These are phyloP conservation scores for Pythium aquatile DNA, from an alignment of 352 stramenopile genomes.

Conservation along the genomic window DNA sequence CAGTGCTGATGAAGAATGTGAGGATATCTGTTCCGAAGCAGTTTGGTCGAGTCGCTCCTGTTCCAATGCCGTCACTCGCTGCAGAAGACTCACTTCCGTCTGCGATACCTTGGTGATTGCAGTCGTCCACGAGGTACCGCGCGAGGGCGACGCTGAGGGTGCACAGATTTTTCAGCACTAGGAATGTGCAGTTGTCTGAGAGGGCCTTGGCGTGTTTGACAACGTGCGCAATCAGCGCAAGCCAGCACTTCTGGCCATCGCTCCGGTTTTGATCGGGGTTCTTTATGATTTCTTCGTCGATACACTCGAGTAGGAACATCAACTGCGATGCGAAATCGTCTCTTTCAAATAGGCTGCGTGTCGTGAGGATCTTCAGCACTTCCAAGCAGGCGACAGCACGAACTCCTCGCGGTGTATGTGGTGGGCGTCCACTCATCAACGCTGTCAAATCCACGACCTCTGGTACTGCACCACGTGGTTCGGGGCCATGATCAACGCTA, in stretches of 20 bases:
- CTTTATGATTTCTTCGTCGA: slow-evolving; percentile 34
- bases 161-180: slow-evolving; percentile 55
- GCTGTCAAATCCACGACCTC: not conserved
- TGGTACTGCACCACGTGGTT: not conserved
- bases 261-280: slow-evolving; percentile 2
- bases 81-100: not conserved
- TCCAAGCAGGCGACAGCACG: slow-evolving; percentile 41
- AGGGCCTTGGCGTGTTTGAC: slow-evolving; percentile 48
- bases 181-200: slow-evolving; percentile 41
- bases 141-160: slow-evolving; percentile 50
- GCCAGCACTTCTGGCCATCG: slow-evolving; percentile 58
- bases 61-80: not conserved
- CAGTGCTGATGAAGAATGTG: slow-evolving; percentile 45
- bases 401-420: slow-evolving; percentile 9
- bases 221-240: slow-evolving; percentile 52
- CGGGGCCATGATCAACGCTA: not conserved
- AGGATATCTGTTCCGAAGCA: slow-evolving; percentile 62
- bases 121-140: slow-evolving; percentile 50
- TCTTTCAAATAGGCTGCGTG: slow-evolving; percentile 42
- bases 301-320: slow-evolving; percentile 59
- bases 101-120: slow-evolving; percentile 38
- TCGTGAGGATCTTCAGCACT: slow-evolving; percentile 38
- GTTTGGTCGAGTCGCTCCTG: not conserved
- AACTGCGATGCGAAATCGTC: slow-evolving; percentile 63
- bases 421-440: slow-evolving; percentile 19